Evolutionary conservation across 2,329 filamentous ascomycete genomes (phyloP).

Genomic region (Epichloe uncinata): DNA sequence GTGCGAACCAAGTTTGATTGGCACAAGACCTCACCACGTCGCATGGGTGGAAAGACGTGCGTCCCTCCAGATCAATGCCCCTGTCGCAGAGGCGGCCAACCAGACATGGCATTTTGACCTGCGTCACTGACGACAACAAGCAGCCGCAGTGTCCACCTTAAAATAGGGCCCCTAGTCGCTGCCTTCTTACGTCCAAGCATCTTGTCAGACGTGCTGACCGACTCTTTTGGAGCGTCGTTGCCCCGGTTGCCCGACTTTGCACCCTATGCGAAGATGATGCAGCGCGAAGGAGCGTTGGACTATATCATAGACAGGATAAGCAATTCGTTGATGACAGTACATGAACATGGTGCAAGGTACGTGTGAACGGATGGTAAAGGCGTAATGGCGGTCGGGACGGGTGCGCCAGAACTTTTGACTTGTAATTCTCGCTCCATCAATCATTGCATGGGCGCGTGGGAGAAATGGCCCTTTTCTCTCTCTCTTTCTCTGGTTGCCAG

Average conservation of each 20-base stretch:
- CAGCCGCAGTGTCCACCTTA: neutral
- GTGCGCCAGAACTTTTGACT: neutral
- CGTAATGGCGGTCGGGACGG: neutral
- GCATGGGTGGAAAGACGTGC: neutral
- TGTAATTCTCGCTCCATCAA: no score
- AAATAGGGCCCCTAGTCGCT: neutral
- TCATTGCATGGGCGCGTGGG: no score
- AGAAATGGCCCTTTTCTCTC: no score
- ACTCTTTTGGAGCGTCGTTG: conserved; percentile 3
- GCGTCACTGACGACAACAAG: neutral
- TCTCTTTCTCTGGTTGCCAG: neutral
- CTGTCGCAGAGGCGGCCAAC: conserved; percentile 2
- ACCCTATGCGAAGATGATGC: neutral
- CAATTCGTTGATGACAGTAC: neutral
- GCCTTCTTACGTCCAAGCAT: neutral
- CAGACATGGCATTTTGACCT: neutral
- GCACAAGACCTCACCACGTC: conserved; percentile 7
- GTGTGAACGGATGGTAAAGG: neutral
- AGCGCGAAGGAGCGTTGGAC: neutral
- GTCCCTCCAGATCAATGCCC: neutral
- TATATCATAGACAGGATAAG: neutral
- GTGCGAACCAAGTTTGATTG: conserved; percentile 7
- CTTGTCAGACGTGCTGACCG: conserved; percentile 5
- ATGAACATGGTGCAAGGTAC: neutral
- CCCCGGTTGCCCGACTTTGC: neutral